Base-by-base conservation (phyloP, 108 stramenopile genomes). In the Schizochytrium sp. region DNA sequence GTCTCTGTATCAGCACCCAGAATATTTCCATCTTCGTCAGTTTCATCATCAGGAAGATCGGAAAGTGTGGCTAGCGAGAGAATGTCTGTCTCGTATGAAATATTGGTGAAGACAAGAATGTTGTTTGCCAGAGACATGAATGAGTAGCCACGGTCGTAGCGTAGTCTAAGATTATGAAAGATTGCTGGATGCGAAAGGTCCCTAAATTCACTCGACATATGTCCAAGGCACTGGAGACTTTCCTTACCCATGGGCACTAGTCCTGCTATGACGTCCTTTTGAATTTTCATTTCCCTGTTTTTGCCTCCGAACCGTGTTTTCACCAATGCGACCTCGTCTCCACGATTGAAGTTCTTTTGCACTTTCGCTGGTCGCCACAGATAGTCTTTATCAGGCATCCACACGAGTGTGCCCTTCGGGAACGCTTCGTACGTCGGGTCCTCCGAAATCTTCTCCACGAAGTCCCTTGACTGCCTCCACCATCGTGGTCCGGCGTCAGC, bases 21-120 rank as follows among this genome's bases (percentile, higher is more conserved):
- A 28, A 28, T 28, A 28, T 28, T 28, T 28, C 28, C 28, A 28
- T 69, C 64, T 47, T 56, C 76, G 5, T 83, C 76, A 50, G n/a
- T n/a, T 1, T 55, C 76, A 5, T 83, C 76, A 28, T 83, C 76
- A 5, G 50, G 50, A 40, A 83, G 53, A 55, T 83, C 76, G 0
- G 76, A 83, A 38, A 83, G 76, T 5, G 76, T 83, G 7, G 76
- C 47, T 1, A 83, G 76, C 28, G 76, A 55, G 76, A 55, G 76
- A 7, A 83, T 53, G 76, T 83, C 76, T 5, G 76, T 83, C 76
- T 83, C 76, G 76, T 55, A 83, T 42, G 49, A 38, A 53, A 5
- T 5, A 53, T 83, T 83, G 50, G 55, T n/a, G 2, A 83, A 83
- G 1, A 83, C 50, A 38, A 83, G 53, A 17, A 83, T 40, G 53